phyloP scores from a whole-genome alignment of 176 grass and related monocot genomes.

The Poa pratensis region DNA sequence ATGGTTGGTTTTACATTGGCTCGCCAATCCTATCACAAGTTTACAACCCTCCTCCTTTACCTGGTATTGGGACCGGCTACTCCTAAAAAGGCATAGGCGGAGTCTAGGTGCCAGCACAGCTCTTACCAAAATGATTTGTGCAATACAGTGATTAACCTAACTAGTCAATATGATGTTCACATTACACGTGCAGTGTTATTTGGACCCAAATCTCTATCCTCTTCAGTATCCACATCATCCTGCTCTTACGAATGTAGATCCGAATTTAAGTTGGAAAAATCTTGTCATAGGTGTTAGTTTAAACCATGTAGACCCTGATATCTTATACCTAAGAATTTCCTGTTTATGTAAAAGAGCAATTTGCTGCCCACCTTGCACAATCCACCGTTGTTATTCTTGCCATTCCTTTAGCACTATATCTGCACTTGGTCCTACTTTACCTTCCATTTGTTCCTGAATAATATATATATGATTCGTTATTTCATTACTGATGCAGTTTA shows the following conservation, averaged over 20 bases:
- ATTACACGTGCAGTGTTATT: slow-evolving; percentile 8
- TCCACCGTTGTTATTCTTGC: too few species aligned
- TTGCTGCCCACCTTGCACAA: too few species aligned
- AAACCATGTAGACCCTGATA: slow-evolving; percentile 3
- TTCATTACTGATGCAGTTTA: slow-evolving; percentile 42
- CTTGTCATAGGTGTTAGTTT: not conserved
- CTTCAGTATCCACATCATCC: not conserved
- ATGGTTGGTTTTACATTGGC: too few species aligned
- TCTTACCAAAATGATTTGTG: too few species aligned
- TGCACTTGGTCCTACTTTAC: slow-evolving; percentile 11
- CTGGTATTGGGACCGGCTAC: too few species aligned
- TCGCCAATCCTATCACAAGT: too few species aligned
- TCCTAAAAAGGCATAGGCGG: too few species aligned
- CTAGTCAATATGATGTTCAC: not conserved
- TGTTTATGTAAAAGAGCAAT: not conserved
- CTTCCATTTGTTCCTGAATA: not conserved
- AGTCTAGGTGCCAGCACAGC: too few species aligned
- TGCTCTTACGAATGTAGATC: not conserved
- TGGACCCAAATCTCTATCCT: not conserved
- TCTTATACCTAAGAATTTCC: not conserved
- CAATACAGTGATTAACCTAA: not conserved
- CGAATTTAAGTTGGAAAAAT: not conserved
- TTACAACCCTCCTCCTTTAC: too few species aligned
- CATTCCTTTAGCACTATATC: slow-evolving; percentile 8
- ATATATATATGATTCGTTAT: slow-evolving; percentile 34